Evolutionary conservation across 306 rosid genomes (phyloP), one percentile per base, ranked within the genome.

Genomic region (Medicago ruthenica): DNA sequence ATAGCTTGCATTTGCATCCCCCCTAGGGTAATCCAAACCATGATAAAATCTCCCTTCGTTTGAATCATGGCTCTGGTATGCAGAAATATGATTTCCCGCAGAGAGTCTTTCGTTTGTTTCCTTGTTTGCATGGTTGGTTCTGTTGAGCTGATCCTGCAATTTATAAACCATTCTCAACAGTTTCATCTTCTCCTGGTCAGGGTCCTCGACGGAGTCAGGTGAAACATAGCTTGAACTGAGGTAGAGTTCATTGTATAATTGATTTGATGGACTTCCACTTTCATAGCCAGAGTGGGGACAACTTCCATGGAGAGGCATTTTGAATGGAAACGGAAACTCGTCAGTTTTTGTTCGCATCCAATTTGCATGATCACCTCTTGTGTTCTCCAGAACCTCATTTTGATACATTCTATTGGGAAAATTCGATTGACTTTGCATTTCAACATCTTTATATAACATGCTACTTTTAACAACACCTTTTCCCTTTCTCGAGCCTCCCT

Each of bases 61-160:
- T 72, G 82, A 74, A 15, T 86, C 87, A 40, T 67, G 85, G 70
- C 74, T 77, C 44, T 78, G 72, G 86, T 74, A 62, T 65, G 84
- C 22, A 59, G 84, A 78, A 76, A 41, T 21, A 61, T 60, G 85
- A 3, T 71, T 84, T 84, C 61, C 84, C 1, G 27, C 18, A 9
- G 88, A 65, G 17, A 61, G 42, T 73, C 88, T 83, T 78, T 82
- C 88, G 59, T 74, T 71, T 18, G 73, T 76, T 18, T 80, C 88
- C 31, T 57, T 86, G 37, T 80, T 82, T 22, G 74, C 54, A 63
- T 59, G 75, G 80, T 71, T 67, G 66, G 85, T 81, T 73, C 73
- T 80, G 81, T 83, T 79, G 71, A 90, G 87, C 78, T 89, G 89
- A 74, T 90, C 80, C 86, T 92, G 96, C 93, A 95, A 59, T 78